Conservation (phyloP, 345 rosid species). For the Rhizophora apiculata region DNA sequence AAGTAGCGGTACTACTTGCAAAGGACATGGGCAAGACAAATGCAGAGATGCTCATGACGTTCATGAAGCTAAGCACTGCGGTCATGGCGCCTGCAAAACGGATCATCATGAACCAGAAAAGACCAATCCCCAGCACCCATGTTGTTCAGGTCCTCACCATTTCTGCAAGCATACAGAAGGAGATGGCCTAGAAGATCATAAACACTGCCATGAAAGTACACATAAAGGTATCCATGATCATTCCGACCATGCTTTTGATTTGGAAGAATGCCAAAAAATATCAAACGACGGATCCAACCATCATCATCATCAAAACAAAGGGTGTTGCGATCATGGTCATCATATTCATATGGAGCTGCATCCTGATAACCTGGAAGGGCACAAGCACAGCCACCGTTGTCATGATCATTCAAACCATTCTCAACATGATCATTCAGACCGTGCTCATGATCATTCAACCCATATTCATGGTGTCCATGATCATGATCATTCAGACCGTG, state of each 20-base stretch:
- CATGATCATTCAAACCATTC: neutral
- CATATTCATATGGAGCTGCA: too few species aligned
- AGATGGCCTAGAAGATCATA: neutral
- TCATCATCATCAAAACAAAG: neutral
- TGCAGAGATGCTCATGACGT: neutral
- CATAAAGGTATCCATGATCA: constrained; percentile 2
- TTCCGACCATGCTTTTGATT: constrained; percentile 8
- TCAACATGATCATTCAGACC: neutral
- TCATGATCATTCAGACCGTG: too few species aligned
- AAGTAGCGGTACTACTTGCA: neutral
- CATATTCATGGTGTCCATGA: too few species aligned
- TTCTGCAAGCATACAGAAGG: neutral
- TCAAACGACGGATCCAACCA: too few species aligned
- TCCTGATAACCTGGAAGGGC: too few species aligned
- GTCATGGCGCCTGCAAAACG: neutral
- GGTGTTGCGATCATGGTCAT: neutral
- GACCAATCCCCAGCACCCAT: neutral
- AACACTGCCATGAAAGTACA: neutral
- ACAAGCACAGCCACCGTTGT: neutral
- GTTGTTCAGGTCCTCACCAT: neutral
- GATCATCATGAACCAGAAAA: neutral
- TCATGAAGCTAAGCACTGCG: constrained; percentile 7
- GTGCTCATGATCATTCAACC: too few species aligned
- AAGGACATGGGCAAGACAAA: neutral
- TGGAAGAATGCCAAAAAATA: neutral